Evolutionary conservation across 1,139 yeast species (phyloP).

Genomic region (Starmera stellimalicola): DNA sequence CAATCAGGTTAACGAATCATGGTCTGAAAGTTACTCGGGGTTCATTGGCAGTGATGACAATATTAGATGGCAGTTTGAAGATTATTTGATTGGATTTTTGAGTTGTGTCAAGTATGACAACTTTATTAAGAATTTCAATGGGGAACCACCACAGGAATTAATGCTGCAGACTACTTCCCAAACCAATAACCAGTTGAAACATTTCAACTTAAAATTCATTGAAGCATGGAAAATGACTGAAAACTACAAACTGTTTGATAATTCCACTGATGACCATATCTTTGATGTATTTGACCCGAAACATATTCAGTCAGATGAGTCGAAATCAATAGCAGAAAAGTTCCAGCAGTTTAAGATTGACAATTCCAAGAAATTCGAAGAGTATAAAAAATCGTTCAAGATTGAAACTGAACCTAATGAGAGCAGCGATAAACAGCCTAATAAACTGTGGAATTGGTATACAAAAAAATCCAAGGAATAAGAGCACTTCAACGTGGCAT

Average conservation of each 20-base stretch:
- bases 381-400: constrained; percentile 10
- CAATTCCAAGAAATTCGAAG: constrained; percentile 16
- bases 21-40: constrained; percentile 35
- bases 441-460: constrained; percentile 15
- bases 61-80: constrained; percentile 82
- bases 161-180: constrained; percentile 22
- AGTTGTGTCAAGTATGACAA: constrained; percentile 63
- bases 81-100: constrained; percentile 68
- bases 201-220: constrained; percentile 50
- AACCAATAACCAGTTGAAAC: constrained; percentile 29
- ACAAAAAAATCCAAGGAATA: constrained; percentile 6
- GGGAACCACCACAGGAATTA: constrained; percentile 25
- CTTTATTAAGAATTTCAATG: constrained; percentile 35
- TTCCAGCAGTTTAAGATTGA: constrained; percentile 20
- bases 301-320: constrained; percentile 36
- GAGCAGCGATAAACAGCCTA: constrained; percentile 7
- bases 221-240: constrained; percentile 56
- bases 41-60: constrained; percentile 83
- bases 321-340: constrained; percentile 23
- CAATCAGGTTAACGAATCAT: constrained; percentile 15
- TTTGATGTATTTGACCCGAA: constrained; percentile 81
- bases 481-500: neutral
- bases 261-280: constrained; percentile 74
- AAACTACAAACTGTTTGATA: constrained; percentile 63
- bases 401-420: constrained; percentile 2